Percentiles rank a stretch among this genome's conserved stretches.
These are phyloP conservation scores for Leccinum rimulosum DNA, from an alignment of 768 basidiomycete genomes.

Conservation along the genomic window DNA sequence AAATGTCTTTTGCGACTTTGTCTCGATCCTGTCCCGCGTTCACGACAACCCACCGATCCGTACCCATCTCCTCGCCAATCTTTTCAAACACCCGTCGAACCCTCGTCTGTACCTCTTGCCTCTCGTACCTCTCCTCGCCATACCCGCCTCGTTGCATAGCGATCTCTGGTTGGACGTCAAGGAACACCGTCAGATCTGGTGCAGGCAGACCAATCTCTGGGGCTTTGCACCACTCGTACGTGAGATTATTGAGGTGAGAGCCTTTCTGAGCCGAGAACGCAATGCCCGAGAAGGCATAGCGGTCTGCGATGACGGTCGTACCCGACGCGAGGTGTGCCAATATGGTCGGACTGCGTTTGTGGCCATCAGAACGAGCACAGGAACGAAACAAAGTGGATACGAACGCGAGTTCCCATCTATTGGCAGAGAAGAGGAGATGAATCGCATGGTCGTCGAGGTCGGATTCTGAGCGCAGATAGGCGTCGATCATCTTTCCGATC, in stretches of 20 bases:
- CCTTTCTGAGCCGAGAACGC: slow-evolving; percentile 75
- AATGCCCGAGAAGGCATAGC: slow-evolving; percentile 96
- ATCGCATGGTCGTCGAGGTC: slow-evolving; percentile 91
- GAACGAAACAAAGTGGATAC: slow-evolving; percentile 21
- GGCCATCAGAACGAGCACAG: neutral
- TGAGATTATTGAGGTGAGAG: slow-evolving; percentile 38
- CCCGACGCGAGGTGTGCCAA: slow-evolving; percentile 56
- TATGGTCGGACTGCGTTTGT: slow-evolving; percentile 53
- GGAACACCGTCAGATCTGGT: slow-evolving; percentile 86
- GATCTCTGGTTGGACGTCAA: slow-evolving; percentile 71
- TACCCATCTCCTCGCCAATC: slow-evolving; percentile 52
- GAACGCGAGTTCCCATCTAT: slow-evolving; percentile 94
- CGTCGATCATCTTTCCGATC: slow-evolving; percentile 91
- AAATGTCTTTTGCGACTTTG: slow-evolving; percentile 53
- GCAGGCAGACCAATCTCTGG: slow-evolving; percentile 88
- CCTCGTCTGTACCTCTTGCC: slow-evolving; percentile 64
- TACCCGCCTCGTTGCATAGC: slow-evolving; percentile 75
- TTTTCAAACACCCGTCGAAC: slow-evolving; percentile 60
- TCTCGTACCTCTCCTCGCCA: slow-evolving; percentile 87
- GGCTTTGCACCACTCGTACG: slow-evolving; percentile 79
- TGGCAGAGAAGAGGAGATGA: slow-evolving; percentile 94
- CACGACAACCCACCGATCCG: slow-evolving; percentile 50
- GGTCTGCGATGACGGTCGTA: slow-evolving; percentile 79
- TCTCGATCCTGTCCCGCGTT: slow-evolving; percentile 56
- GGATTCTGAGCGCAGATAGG: slow-evolving; percentile 78